Evolutionary conservation across 768 basidiomycete genomes (phyloP), one percentile per base, ranked within the genome.

Genomic region (Coprinellus micaceus): DNA sequence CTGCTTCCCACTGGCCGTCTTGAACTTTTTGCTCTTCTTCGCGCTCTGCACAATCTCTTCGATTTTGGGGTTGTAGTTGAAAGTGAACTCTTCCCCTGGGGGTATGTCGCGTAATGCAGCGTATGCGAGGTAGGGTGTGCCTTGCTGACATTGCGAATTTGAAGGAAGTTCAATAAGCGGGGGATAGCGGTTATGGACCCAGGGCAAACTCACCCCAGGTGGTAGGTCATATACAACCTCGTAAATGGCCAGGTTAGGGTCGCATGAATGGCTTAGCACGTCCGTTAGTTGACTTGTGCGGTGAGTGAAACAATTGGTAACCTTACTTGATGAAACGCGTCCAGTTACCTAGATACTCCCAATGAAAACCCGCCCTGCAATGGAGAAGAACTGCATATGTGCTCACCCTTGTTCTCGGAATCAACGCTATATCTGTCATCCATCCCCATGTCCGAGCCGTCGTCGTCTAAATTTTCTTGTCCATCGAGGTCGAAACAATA

Each of bases 291-390:
- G 28, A 28, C 2, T 11, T 3, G 13, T 28, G 29, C 33, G 33
- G 55, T 24, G 26, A 19, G 13, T 11, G 37, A 30, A 13, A 37
- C 39, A 30, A 21, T 37, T 17, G 25, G 11, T 28, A 26, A 2
- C 66, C 83, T 57, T 60, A 86, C 87, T 89, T 89, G 29, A 89
- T 72, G 58, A 89, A 89, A 3, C 86, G 78, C 7, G 86, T 85
- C 88, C 88, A 89, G 61, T 89, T 89, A 6, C 88, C 87, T 88
- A 58, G 24, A 48, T 49, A 44, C 36, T 36, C 15, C 28, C 3
- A 22, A 53, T n/a, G 26, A 39, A 37, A 26, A 46, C 26, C 36
- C n/a, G n/a, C n/a, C n/a, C n/a, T n/a, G n/a, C n/a, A n/a, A n/a
- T n/a, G n/a, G n/a, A n/a, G n/a, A n/a, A n/a, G n/a, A n/a, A n/a